Conservation (phyloP, 2,329 filamentous ascomycete species). For the Exutisphaerella laricina region DNA sequence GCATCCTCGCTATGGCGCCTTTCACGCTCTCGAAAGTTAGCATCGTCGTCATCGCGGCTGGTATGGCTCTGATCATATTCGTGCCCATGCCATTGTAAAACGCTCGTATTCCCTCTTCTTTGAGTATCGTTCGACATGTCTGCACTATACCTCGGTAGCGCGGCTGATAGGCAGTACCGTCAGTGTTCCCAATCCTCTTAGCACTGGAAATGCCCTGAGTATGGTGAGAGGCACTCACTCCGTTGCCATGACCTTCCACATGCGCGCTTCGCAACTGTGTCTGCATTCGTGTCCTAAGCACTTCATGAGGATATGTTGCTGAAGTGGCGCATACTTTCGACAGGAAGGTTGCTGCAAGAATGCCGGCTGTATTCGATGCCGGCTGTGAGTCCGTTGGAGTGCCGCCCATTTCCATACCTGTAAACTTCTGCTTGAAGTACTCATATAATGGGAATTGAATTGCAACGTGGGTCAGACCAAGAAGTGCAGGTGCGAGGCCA, state of each 20-base stretch:
- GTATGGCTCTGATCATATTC: conserved; percentile 93
- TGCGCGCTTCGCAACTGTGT: conserved; percentile 72
- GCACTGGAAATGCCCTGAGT: conserved; percentile 27
- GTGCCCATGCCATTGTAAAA: conserved; percentile 98
- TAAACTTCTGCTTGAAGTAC: conserved; percentile 84
- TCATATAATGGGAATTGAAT: conserved; percentile 98
- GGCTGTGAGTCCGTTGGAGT: conserved; percentile 49
- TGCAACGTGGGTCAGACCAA: conserved; percentile 90
- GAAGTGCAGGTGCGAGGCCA: conserved; percentile 81
- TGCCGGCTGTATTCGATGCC: conserved; percentile 67
- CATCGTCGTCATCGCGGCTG: conserved; percentile 95
- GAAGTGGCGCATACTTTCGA: conserved; percentile 94
- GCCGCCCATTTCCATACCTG: conserved; percentile 80
- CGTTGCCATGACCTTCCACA: conserved; percentile 42
- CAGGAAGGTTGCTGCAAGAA: conserved; percentile 80
- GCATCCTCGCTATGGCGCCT: conserved; percentile 49
- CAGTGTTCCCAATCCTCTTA: conserved; percentile 40
- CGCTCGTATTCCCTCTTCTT: conserved; percentile 89
- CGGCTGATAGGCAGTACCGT: conserved; percentile 50
- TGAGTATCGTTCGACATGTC: conserved; percentile 78
- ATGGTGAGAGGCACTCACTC: conserved; percentile 43
- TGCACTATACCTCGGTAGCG: conserved; percentile 72
- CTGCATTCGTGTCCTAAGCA: conserved; percentile 86
- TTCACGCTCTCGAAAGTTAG: conserved; percentile 83
- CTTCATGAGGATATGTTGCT: conserved; percentile 95